Base-by-base conservation (phyloP, 768 basidiomycete species). In the Trametes sanguinea region DNA sequence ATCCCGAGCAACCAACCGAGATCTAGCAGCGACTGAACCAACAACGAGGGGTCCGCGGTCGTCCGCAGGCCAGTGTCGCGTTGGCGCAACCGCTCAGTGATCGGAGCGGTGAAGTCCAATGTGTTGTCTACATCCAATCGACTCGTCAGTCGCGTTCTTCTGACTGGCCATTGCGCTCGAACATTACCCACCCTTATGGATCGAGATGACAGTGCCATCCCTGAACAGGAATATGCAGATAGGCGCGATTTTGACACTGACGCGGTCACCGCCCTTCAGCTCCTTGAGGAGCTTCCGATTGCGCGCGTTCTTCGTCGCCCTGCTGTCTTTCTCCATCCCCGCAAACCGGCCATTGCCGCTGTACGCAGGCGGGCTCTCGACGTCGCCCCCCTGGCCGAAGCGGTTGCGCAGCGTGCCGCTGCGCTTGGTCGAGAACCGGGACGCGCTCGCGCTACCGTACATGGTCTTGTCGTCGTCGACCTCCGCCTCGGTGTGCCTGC, bases 1-100 rank as follows among this genome's bases (percentile, higher is more conserved):
- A 2, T 33, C 14, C 1, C 6, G 8, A 4, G 43, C 27, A 5
- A 71, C 74, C 4, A 17, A 79, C 78, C 70, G 2, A 79, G 77
- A 70, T 92, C 90, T 43, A 93, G 75, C 27, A 93, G 67, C 37
- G 83, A 82, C 70, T 92, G 85, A 2, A 92, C 80, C 7, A 93
- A 76, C 11, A 93, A 74, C 10, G 86, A 87, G 4, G 86, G 78
- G 66, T 92, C 90, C 29, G 84, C 83, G 0, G 85, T 84, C 46
- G 77, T 80, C 33, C 88, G 79, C 5, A 91, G 74, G 5, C 83
- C 77, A 0, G 88, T 87, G 63, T 89, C 85, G 2, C 78, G 75
- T 60, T 83, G 81, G 22, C 78, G 76, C 51, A 91, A 71, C 11
- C 88, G 84, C n/a, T 77, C 73, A 17, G 80, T 72, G 57, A 90